Conservation (phyloP, 2,329 filamentous ascomycete species). For the Colletotrichum spaethianum region DNA sequence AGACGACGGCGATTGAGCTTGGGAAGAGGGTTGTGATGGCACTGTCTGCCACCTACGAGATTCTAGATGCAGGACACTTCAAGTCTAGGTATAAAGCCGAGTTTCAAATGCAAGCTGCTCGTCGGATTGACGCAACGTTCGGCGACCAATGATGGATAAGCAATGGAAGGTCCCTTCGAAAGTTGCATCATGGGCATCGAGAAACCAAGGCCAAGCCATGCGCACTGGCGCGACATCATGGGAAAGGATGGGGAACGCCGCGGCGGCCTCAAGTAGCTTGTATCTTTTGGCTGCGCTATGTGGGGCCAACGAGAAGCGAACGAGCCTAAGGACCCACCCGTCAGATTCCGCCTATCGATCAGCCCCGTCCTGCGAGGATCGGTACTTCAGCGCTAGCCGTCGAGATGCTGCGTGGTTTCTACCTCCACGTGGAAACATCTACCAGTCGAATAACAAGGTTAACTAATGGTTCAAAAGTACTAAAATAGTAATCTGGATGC, state of each 20-base stretch:
- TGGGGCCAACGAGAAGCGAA: background rate
- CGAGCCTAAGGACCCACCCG: background rate
- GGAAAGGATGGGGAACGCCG: conserved; percentile 11
- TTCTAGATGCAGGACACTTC: background rate
- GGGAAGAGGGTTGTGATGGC: background rate
- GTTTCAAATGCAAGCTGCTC: background rate
- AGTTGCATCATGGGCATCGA: conserved; percentile 22
- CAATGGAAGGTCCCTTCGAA: background rate
- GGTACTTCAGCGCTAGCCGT: conserved; percentile 1
- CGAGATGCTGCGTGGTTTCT: background rate
- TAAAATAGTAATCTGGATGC: too few species aligned
- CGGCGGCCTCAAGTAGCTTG: conserved; percentile 39
- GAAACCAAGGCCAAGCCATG: conserved; percentile 11
- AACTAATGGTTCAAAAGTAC: too few species aligned
- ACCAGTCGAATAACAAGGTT: too few species aligned
- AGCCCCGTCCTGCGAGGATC: conserved; percentile 10
- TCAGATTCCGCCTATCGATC: conserved; percentile 29
- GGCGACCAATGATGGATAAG: conserved; percentile 14
- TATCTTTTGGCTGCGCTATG: conserved; percentile 10
- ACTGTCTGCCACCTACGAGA: too few species aligned
- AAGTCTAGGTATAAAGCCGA: too few species aligned
- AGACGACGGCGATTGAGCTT: background rate
- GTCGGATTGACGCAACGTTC: conserved; percentile 4
- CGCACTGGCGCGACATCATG: conserved; percentile 16
- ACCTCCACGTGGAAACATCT: accelerated